Evolutionary conservation across 768 basidiomycete species (phyloP), one percentile per base, ranked within the genome.

Genomic region (Lentinula sp.): DNA sequence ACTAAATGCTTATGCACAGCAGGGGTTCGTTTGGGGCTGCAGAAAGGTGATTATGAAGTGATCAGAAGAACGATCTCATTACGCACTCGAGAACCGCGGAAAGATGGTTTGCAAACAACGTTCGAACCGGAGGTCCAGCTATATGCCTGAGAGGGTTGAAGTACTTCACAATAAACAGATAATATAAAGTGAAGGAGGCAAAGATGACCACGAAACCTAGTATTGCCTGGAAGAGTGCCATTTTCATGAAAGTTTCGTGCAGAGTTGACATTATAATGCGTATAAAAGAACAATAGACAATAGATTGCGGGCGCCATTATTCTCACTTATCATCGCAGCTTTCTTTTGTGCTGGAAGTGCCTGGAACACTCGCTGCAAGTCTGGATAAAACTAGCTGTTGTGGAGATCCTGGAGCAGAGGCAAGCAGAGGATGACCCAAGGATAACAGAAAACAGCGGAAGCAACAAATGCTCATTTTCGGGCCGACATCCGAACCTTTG

Each of bases 21-120:
- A 7, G 81, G 79, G 4, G 87, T 88, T 12, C 75, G 71, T 32
- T 73, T 73, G 16, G 81, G 85, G 67, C 84, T 89, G 68, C 20
- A 36, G 56, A 61, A 59, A 63, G 18, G 15, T 18, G 61, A 13
- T 51, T 46, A 48, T 13, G 4, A 50, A 48, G 33, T 32, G 50
- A 46, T 45, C 10, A 33, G 18, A 9, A 23, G 23, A 12, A 36
- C 28, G 9, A 52, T 13, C 32, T 15, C 16, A 16, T 15, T 52
- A 73, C 83, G 60, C 65, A 88, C 89, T 87, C 81, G 59, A 90
- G 77, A 1, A 90, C 76, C 33, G 74, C 69, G 16, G 70, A 66
- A 61, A 90, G 73, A 65, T 90, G 86, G 65, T 79, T 79, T 32
- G 72, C 76, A 57, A 88, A 80, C 66, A 81, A 76, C 23, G 73